Evolutionary conservation across 23 red algal genomes (phyloP), one percentile per base, ranked within the genome.

Genomic region (Agarophyton chilense): DNA sequence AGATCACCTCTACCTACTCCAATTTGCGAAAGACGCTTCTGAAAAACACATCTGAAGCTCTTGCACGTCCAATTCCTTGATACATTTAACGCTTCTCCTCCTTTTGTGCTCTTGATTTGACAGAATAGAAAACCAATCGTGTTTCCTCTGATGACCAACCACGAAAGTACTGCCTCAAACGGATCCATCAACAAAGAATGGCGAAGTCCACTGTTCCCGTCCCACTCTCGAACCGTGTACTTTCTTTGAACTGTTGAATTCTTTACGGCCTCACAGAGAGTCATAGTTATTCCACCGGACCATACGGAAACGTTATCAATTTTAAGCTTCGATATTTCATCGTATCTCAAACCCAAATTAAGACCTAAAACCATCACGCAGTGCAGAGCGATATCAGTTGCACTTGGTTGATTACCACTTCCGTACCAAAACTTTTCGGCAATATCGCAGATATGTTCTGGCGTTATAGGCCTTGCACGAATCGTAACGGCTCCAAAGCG

Each of bases 131-230:
- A 16, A 10, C 74, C 74, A 52, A 5, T 36, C 2, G 3, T 79
- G 16, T 25, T 6, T 26, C 21, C 43, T 49, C 60, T 52, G 39
- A 85, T 44, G 18, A 10, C 2, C 28, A 68, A 25, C 54, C 81
- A 68, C 24, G 41, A 51, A 65, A 40, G 2, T 18, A 71, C 32
- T 19, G 60, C 1, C 5, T 45, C 22, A 85, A 67, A 70, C 33
- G 81, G 58, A 70, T 85, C 81, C 34, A 85, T 66, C 10, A 67
- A 52, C 4, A 45, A 10, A n/a, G 81, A 85, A 36, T 68, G 22
- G 22, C 58, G 2, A 50, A 85, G 56, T 8, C 21, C 0, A 0
- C 57, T 60, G 16, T 72, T 85, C 12, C 60, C 32, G 0, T 43
- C 36, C 81, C 81, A 85, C 13, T 66, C 39, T n/a, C 81, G 28